Evolutionary conservation across 78 protist genomes (phyloP).

Genomic region (Dictyostelium brefeldianum): DNA sequence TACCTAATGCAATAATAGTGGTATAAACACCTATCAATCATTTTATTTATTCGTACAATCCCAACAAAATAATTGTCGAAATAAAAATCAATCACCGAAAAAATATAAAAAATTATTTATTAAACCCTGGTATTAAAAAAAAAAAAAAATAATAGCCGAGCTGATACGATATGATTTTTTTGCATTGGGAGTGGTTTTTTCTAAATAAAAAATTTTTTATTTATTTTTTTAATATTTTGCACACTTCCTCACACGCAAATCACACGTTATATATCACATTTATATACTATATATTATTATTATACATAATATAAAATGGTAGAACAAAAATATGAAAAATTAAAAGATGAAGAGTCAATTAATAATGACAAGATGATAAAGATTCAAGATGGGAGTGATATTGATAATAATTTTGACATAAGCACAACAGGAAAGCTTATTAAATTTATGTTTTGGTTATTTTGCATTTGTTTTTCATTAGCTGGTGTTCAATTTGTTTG

Average conservation of each 20-base stretch:
- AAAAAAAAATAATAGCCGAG: too few species aligned
- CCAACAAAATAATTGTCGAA: too few species aligned
- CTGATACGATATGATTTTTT: too few species aligned
- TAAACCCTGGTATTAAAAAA: too few species aligned
- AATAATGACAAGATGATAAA: not conserved
- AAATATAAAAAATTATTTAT: too few species aligned
- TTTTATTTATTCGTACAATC: too few species aligned
- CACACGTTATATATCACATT: too few species aligned
- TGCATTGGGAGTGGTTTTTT: too few species aligned
- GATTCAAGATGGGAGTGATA: not conserved
- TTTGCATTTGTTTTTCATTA: conserved; percentile 57
- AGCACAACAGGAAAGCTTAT: not conserved
- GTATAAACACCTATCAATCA: too few species aligned
- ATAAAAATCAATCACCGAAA: too few species aligned
- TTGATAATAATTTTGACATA: not conserved
- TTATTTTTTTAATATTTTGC: not conserved
- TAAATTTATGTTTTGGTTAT: conserved; percentile 64
- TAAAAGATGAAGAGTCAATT: not conserved
- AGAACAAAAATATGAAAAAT: conserved; percentile 12
- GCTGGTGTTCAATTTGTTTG: conserved; percentile 85
- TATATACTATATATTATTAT: not conserved
- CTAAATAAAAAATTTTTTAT: not conserved
- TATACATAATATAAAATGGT: not conserved
- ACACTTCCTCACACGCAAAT: not conserved
- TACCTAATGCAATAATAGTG: too few species aligned